Percentiles rank a stretch among this genome's conserved stretches.
Evolutionary conservation across 2,329 filamentous ascomycete genomes (phyloP).

Genomic region (Akanthomyces uredinophilus): DNA sequence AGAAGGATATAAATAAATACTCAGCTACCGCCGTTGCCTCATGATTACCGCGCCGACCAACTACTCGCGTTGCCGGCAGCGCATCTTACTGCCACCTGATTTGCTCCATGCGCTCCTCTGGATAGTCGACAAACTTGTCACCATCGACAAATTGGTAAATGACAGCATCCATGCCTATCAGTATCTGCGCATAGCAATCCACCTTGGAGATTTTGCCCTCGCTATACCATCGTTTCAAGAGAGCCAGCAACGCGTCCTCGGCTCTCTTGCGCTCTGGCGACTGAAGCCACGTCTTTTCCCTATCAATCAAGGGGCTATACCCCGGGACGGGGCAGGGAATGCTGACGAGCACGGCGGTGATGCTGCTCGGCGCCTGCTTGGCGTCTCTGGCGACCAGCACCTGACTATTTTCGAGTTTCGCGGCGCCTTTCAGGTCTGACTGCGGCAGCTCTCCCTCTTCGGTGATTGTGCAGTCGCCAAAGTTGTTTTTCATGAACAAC

Average conservation of each 20-base stretch:
- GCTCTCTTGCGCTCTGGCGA: conserved; percentile 5
- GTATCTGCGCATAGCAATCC: conserved; percentile 5
- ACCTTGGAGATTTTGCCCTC: neutral
- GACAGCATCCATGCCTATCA: conserved; percentile 2
- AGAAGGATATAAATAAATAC: neutral
- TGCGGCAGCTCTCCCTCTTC: neutral
- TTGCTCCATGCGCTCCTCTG: conserved; percentile 5
- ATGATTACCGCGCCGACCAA: too few species aligned
- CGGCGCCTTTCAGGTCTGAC: neutral
- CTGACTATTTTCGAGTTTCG: neutral
- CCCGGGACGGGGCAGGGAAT: neutral
- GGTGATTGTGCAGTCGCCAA: neutral
- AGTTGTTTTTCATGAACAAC: neutral
- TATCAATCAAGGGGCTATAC: neutral
- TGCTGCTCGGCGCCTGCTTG: neutral
- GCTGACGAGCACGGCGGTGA: neutral
- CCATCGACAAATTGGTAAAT: conserved; percentile 7
- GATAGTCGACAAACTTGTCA: conserved; percentile 3
- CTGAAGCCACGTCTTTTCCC: neutral
- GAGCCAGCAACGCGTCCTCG: neutral
- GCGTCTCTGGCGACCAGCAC: neutral
- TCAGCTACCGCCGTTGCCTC: neutral
- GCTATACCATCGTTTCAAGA: conserved; percentile 1
- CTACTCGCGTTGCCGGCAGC: neutral
- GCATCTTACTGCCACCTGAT: neutral